Conservation (phyloP, 177 flowering plant genomes). For the Vitis hybrid region DNA sequence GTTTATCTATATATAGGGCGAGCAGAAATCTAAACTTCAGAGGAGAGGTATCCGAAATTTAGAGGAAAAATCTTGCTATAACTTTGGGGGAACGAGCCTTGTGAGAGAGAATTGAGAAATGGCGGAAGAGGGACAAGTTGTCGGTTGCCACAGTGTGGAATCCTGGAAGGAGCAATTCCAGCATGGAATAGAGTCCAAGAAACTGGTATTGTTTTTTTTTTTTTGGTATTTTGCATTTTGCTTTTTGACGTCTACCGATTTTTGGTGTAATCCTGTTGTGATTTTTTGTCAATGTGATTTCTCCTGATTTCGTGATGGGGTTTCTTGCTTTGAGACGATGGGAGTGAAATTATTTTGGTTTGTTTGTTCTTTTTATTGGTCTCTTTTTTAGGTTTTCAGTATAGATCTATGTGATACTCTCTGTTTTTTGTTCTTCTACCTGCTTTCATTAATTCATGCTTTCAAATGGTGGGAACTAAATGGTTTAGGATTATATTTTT, state of each 20-base stretch:
- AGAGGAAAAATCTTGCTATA: neutral
- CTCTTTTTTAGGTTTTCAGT: too few species aligned
- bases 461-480: too few species aligned
- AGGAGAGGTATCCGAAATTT: neutral
- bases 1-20: too few species aligned
- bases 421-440: too few species aligned
- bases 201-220: conserved; percentile 39
- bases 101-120: conserved; percentile 20
- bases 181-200: conserved; percentile 37
- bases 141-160: conserved; percentile 48
- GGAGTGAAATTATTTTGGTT: too few species aligned
- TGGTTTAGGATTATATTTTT: too few species aligned
- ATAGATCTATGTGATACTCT: too few species aligned
- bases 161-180: conserved; percentile 43
- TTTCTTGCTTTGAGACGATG: too few species aligned
- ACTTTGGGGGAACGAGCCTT: neutral
- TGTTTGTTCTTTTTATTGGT: too few species aligned
- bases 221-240: neutral
- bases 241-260: neutral
- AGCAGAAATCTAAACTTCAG: neutral
- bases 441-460: too few species aligned
- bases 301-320: too few species aligned
- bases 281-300: too few species aligned
- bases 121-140: conserved; percentile 64
- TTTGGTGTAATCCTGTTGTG: neutral